phyloP scores from a whole-genome alignment of 148 eudicot genomes.

The Cornus kousa region DNA sequence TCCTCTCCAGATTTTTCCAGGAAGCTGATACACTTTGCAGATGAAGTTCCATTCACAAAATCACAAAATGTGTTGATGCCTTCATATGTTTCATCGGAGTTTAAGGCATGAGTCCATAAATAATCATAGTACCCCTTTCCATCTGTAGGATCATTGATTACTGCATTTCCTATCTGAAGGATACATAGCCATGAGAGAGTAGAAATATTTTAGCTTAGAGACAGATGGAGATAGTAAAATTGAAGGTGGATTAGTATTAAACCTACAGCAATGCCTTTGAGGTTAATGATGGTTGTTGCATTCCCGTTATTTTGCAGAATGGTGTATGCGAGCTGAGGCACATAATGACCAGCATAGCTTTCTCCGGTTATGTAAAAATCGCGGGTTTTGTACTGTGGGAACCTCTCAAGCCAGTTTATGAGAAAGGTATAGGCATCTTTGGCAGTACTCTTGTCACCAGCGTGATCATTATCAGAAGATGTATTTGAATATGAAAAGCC shows the following conservation, averaged over 20 bases:
- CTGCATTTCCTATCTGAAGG: slow-evolving; percentile 43
- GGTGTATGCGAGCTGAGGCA: slow-evolving; percentile 51
- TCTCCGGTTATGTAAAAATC: slow-evolving; percentile 56
- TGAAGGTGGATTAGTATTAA: background rate
- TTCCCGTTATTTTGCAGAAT: no score
- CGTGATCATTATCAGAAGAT: slow-evolving; percentile 24
- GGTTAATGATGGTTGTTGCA: no score
- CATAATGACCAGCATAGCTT: slow-evolving; percentile 63
- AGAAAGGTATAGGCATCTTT: slow-evolving; percentile 48
- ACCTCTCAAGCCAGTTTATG: slow-evolving; percentile 57
- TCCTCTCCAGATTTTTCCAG: background rate
- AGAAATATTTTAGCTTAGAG: background rate
- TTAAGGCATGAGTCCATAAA: no score
- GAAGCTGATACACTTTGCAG: no score
- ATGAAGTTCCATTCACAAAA: no score
- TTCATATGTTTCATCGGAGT: no score
- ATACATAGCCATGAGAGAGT: background rate
- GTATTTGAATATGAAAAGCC: slow-evolving; percentile 57
- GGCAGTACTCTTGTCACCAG: slow-evolving; percentile 49
- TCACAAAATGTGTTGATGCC: no score
- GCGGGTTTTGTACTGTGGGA: slow-evolving; percentile 46
- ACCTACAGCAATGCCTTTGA: slow-evolving; percentile 31
- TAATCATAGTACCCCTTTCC: slow-evolving; percentile 27
- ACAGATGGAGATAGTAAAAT: background rate
- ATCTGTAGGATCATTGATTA: slow-evolving; percentile 30